Base-by-base conservation (phyloP, 2,329 filamentous ascomycete genomes). In the Ophiocordyceps sinensis region DNA sequence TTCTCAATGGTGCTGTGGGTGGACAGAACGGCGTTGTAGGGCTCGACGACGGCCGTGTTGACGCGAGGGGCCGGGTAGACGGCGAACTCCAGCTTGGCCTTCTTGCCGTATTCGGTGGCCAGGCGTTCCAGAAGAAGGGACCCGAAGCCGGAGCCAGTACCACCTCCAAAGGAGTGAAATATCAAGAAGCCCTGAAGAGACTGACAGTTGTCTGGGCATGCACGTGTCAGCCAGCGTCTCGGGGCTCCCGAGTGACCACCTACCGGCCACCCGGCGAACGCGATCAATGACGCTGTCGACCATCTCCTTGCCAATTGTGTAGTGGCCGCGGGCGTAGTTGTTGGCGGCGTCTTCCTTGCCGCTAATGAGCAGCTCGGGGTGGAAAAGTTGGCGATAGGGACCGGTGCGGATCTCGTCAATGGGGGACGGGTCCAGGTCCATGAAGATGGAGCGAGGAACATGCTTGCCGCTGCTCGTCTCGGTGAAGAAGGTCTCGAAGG, bases 271-370 rank as follows among this genome's bases (percentile, higher is more conserved):
- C 50, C 79, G 79, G 55, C 79, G 78, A 51, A 83, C 75, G 52
- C 75, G 74, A 54, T 83, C 78, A 55, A 82, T 74, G 54, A 82
- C 79, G 51, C 63, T 71, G 58, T 83, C 79, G 42, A 82, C 74
- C 74, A 82, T 78, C 67, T 83, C 79, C 71, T 83, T 83, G 65
- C 79, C 79, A 52, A 83, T 77, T 52, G 79, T 83, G 65, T 84
- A 83, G 66, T 84, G 79, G 43, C 79, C 79, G 66, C 79, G 79
- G 51, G 79, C 79, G 55, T 83, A 84, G 70, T 84, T 84, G 68
- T 83, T 83, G 65, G 79, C 77, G 44, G 79, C 79, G 72, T 83
- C 79, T 62, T 83, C 79, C 71, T 83, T 83, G 63, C 79, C 79
- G 61, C 74, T 82, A 58, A 83, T 76, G 56, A 83, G 63, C 52